These are phyloP conservation scores for Sonneratia caseolaris DNA, from an alignment of 345 rosid genomes.

Conservation along the genomic window DNA sequence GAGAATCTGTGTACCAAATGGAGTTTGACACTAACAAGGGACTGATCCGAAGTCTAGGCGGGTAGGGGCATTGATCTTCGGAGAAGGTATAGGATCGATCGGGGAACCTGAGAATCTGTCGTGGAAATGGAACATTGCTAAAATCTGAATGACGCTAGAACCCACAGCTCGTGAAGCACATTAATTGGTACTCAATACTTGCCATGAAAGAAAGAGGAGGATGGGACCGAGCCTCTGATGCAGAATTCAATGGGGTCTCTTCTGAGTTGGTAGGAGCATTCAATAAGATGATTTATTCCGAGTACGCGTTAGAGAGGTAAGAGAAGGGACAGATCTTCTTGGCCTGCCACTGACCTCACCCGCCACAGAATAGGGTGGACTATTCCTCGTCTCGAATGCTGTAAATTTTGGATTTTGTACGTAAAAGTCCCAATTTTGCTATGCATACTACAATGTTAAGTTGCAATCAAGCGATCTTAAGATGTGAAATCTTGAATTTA, in stretches of 20 bases:
- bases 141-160: not conserved
- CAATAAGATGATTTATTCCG: constrained; percentile 36
- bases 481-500: no score
- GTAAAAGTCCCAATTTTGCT: no score
- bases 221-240: constrained; percentile 39
- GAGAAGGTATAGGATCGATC: no score
- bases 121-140: not conserved
- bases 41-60: not conserved
- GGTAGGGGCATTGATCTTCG: not conserved
- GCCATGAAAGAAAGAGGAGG: constrained; percentile 36
- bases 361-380: no score
- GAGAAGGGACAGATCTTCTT: not conserved
- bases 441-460: no score
- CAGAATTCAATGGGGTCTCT: constrained; percentile 41
- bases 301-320: not conserved
- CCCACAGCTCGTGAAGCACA: constrained; percentile 10
- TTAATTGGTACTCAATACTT: constrained; percentile 18
- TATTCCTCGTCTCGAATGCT: no score
- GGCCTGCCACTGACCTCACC: no score
- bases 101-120: not conserved
- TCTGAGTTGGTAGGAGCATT: constrained; percentile 60
- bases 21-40: not conserved
- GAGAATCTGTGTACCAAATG: not conserved
- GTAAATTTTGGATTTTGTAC: no score
- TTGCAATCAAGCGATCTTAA: no score